Conservation (phyloP, 2,329 filamentous ascomycete genomes). For the Hymenoscyphus fructigenus region DNA sequence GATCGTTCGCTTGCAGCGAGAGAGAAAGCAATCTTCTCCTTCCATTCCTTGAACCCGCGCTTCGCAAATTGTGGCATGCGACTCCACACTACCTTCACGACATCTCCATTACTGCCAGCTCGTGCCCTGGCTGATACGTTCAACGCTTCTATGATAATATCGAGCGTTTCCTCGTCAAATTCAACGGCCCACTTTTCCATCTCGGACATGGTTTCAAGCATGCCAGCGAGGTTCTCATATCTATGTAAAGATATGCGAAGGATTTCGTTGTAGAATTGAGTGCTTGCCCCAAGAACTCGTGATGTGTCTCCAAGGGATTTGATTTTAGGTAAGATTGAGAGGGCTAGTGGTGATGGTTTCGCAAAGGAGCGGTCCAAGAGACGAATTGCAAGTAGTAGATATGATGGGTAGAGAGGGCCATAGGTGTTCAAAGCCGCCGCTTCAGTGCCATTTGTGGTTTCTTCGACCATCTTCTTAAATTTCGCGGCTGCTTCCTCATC, state of each 20-base stretch:
- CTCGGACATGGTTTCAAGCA: constrained; percentile 30
- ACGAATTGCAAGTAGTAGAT: constrained; percentile 56
- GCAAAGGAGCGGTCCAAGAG: constrained; percentile 58
- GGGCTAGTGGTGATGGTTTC: constrained; percentile 56
- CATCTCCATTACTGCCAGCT: constrained; percentile 22
- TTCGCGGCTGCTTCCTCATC: neutral
- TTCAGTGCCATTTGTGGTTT: constrained; percentile 4
- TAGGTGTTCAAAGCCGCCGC: constrained; percentile 49
- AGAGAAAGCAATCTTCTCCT: constrained; percentile 22
- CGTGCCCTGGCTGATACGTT: constrained; percentile 21
- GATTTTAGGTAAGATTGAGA: constrained; percentile 64
- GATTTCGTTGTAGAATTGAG: constrained; percentile 67
- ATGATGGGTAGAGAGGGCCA: constrained; percentile 63
- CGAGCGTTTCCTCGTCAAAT: constrained; percentile 33
- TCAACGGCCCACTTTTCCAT: constrained; percentile 36
- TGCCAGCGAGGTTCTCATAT: constrained; percentile 49
- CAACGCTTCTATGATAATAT: constrained; percentile 29
- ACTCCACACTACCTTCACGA: constrained; percentile 28
- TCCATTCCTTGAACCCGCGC: constrained; percentile 27
- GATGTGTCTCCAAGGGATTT: constrained; percentile 67
- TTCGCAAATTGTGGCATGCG: constrained; percentile 32
- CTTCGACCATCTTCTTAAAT: constrained; percentile 6
- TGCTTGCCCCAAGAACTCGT: constrained; percentile 70
- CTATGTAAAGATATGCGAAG: constrained; percentile 61
- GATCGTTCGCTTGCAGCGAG: constrained; percentile 14